Conservation (phyloP, 768 basidiomycete species). For the Leccinum variicolor region DNA sequence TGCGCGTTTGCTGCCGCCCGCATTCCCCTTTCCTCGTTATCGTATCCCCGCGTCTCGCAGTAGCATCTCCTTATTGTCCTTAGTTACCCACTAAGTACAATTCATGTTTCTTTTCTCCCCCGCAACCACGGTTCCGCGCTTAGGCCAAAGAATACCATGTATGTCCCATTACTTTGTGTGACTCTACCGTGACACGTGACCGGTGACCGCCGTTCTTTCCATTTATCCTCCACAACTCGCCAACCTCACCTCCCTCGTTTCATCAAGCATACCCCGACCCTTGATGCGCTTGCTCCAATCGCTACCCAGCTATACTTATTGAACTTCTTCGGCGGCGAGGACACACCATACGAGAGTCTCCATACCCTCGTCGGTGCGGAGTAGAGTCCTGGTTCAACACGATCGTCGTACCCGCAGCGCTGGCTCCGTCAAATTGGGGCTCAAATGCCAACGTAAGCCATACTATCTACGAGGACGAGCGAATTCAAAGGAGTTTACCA, state of each 20-base stretch:
- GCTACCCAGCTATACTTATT: slow-evolving; percentile 87
- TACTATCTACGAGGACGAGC: slow-evolving; percentile 96
- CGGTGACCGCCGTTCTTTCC: too few species aligned
- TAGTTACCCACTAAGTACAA: too few species aligned
- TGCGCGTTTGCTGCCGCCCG: too few species aligned
- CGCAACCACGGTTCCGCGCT: too few species aligned
- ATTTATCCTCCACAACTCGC: too few species aligned
- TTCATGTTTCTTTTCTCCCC: too few species aligned
- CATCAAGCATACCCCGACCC: slow-evolving; percentile 87
- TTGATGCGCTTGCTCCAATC: slow-evolving; percentile 77
- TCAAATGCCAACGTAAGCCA: slow-evolving; percentile 95
- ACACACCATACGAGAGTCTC: slow-evolving; percentile 91
- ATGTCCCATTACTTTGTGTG: too few species aligned
- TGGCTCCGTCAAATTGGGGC: slow-evolving; percentile 69
- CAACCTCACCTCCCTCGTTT: slow-evolving; percentile 85
- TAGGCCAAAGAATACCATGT: too few species aligned
- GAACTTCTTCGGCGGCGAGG: slow-evolving; percentile 85
- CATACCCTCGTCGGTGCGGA: slow-evolving; percentile 93
- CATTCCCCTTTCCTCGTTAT: too few species aligned
- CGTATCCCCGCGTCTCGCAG: too few species aligned
- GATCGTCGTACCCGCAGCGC: slow-evolving; percentile 78
- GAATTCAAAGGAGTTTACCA: slow-evolving; percentile 94
- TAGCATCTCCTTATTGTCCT: too few species aligned
- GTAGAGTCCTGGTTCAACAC: slow-evolving; percentile 99
- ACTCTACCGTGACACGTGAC: too few species aligned